Evolutionary conservation across 1,284 basidiomycete genomes (phyloP).

Genomic region (Boletus smithii): DNA sequence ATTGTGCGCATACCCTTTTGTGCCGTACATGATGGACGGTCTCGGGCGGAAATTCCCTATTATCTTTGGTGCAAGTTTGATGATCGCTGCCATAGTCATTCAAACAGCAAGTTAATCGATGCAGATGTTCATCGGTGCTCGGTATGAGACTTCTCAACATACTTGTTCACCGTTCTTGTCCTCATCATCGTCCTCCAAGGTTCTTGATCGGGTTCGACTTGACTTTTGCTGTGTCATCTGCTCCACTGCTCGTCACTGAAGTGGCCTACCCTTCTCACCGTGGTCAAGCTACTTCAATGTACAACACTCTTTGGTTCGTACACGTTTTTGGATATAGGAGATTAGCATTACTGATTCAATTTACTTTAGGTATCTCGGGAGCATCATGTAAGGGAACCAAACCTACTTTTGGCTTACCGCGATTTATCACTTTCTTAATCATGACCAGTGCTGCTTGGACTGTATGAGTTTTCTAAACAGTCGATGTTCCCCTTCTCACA

Average conservation of each 20-base stretch:
- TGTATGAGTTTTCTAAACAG: constrained; percentile 1
- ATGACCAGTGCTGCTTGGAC: constrained; percentile 59
- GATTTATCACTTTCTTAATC: not conserved
- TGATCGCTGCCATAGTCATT: constrained; percentile 59
- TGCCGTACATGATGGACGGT: constrained; percentile 65
- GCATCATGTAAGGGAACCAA: constrained; percentile 50
- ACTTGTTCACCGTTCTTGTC: not conserved
- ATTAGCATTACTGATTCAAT: not conserved
- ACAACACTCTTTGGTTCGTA: constrained; percentile 65
- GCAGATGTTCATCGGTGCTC: constrained; percentile 77
- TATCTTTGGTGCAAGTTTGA: constrained; percentile 57
- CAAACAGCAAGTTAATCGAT: constrained; percentile 68
- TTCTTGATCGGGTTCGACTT: constrained; percentile 78
- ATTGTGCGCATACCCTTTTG: constrained; percentile 38
- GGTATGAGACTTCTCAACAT: constrained; percentile 21
- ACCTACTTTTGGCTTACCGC: not conserved
- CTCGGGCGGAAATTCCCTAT: constrained; percentile 59
- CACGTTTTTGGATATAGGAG: not conserved
- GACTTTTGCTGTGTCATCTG: constrained; percentile 62
- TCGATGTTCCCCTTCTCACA: not conserved
- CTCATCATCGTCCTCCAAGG: not conserved
- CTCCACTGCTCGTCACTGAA: constrained; percentile 73
- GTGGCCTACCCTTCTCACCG: constrained; percentile 74
- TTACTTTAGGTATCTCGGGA: constrained; percentile 51
- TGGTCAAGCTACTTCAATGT: constrained; percentile 63